phyloP scores from a whole-genome alignment of 106 monocot species.

The Gastrodia elata region DNA sequence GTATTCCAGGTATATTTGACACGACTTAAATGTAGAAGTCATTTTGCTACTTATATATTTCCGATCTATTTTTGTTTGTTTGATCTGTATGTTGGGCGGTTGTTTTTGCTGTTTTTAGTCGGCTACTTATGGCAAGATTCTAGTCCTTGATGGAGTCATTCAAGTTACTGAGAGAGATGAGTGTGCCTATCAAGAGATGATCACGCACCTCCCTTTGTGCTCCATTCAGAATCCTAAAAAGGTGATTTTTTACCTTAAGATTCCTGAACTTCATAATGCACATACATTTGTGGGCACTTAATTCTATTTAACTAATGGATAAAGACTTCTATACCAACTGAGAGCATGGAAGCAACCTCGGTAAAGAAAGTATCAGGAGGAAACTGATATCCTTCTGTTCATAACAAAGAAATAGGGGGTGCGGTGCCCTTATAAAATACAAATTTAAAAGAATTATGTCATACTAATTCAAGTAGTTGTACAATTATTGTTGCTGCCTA shows the following conservation, averaged over 20 bases:
- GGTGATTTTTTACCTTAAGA: slow-evolving; percentile 12
- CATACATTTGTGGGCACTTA: background rate
- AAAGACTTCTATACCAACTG: background rate
- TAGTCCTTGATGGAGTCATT: slow-evolving; percentile 52
- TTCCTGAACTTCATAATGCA: background rate
- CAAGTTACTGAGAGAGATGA: slow-evolving; percentile 61
- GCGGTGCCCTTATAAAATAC: too few relatives aligned
- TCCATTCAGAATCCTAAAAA: slow-evolving; percentile 44
- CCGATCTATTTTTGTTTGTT: background rate
- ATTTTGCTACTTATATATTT: background rate
- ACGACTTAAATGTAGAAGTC: background rate
- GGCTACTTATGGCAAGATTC: slow-evolving; percentile 47
- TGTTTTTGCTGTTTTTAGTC: slow-evolving; percentile 22
- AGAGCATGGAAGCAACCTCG: background rate
- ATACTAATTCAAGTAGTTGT: too few relatives aligned
- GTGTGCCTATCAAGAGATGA: slow-evolving; percentile 68
- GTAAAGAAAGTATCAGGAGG: background rate
- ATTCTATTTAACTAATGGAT: background rate
- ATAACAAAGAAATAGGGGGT: too few relatives aligned
- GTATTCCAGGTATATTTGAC: slow-evolving; percentile 37
- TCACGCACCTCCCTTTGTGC: slow-evolving; percentile 47
- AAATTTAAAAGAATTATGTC: too few relatives aligned
- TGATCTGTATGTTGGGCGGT: background rate
- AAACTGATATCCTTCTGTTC: too few relatives aligned
- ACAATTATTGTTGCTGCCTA: too few relatives aligned